phyloP scores from a whole-genome alignment of 2,329 filamentous ascomycete genomes.

The Xylariales sp. region DNA sequence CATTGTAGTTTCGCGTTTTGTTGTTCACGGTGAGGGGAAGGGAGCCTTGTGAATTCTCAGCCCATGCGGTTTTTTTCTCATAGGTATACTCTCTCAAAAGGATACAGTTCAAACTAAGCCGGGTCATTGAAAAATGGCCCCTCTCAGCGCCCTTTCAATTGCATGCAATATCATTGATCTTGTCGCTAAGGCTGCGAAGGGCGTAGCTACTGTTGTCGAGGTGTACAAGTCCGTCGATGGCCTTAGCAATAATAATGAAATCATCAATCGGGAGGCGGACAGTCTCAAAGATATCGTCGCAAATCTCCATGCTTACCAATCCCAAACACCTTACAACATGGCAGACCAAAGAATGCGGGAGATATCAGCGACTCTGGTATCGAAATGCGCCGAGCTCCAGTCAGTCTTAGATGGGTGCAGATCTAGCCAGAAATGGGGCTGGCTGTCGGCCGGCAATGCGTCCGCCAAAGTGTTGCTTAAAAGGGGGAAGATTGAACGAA shows the following conservation, averaged over 20 bases:
- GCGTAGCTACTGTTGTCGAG: neutral
- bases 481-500: constrained; percentile 1
- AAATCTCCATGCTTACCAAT: neutral
- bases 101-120: too few species aligned
- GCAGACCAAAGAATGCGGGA: constrained; percentile 8
- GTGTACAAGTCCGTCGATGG: constrained; percentile 11
- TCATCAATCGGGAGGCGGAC: constrained; percentile 2
- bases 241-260: neutral
- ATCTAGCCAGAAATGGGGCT: neutral
- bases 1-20: too few species aligned
- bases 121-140: neutral
- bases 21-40: too few species aligned
- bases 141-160: constrained; percentile 3
- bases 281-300: constrained; percentile 5
- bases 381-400: constrained; percentile 8
- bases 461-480: neutral
- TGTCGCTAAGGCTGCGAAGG: constrained; percentile 2
- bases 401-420: neutral
- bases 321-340: neutral
- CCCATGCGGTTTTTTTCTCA: too few species aligned
- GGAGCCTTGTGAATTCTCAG: too few species aligned
- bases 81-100: too few species aligned
- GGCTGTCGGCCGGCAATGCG: neutral
- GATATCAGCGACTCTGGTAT: neutral
- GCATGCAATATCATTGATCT: constrained; percentile 22